Conservation (phyloP, 108 stramenopile genomes). For the Skeletonema grethae region DNA sequence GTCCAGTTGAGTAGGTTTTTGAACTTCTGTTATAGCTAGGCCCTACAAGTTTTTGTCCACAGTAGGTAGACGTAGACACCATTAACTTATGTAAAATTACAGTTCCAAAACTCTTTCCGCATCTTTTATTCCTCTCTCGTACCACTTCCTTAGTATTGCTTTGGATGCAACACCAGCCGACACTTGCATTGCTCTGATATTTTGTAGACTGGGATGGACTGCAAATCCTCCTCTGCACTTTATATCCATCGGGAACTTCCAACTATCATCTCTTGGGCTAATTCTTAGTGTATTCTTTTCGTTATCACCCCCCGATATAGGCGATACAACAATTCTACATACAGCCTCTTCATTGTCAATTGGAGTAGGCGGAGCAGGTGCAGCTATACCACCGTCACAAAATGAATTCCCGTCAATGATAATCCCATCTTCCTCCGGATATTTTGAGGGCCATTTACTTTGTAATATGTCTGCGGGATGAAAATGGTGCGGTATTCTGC, state of each 20-base stretch:
- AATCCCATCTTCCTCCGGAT: constrained; percentile 58
- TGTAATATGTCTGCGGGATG: constrained; percentile 59
- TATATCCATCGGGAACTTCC: constrained; percentile 39
- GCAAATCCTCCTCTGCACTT: constrained; percentile 41
- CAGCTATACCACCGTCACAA: constrained; percentile 66
- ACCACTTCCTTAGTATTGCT: constrained; percentile 51
- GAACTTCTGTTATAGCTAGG: not conserved
- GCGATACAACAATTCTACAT: constrained; percentile 44
- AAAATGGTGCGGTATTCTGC: constrained; percentile 57
- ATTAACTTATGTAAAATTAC: not conserved
- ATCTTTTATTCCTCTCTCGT: constrained; percentile 55
- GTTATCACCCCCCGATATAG: constrained; percentile 38
- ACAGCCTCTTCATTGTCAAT: constrained; percentile 22
- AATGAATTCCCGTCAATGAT: constrained; percentile 46
- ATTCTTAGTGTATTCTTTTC: constrained; percentile 30
- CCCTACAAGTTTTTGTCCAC: not conserved
- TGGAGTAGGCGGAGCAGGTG: constrained; percentile 55
- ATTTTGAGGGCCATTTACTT: constrained; percentile 23
- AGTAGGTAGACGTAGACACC: not conserved
- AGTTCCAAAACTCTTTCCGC: constrained; percentile 5
- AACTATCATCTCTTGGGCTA: constrained; percentile 48
- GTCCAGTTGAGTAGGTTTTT: too few relatives aligned
- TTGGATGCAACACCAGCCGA: constrained; percentile 50
- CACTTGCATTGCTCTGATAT: constrained; percentile 41
- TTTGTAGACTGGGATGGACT: constrained; percentile 55